Evolutionary conservation across 371 early-diverging fungal species (phyloP).

Genomic region (Zychaea mexicana): DNA sequence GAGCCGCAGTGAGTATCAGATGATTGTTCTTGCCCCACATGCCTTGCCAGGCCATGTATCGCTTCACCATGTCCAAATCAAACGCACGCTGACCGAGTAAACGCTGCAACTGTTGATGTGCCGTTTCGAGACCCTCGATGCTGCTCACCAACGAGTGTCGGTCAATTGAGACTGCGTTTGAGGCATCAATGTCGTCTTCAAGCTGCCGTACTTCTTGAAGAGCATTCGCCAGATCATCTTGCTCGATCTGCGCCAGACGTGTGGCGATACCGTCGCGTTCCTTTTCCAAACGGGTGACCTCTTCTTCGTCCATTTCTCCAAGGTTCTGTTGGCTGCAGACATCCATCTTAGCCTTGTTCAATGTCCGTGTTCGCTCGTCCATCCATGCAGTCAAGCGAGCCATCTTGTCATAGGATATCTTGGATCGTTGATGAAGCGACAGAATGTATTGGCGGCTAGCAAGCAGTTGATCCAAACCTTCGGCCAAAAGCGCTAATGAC

Average conservation of each 20-base stretch:
- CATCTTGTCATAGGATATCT: slow-evolving; percentile 40
- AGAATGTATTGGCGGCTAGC: slow-evolving; percentile 36
- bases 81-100: slow-evolving; percentile 22
- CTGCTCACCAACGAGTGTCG: slow-evolving; percentile 28
- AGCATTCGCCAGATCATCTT: slow-evolving; percentile 37
- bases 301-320: slow-evolving; percentile 10
- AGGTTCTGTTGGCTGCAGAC: not conserved
- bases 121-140: slow-evolving; percentile 27
- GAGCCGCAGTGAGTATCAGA: slow-evolving; percentile 35
- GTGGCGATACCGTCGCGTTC: slow-evolving; percentile 40
- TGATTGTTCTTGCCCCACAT: slow-evolving; percentile 41
- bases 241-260: slow-evolving; percentile 36
- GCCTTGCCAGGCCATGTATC: slow-evolving; percentile 37
- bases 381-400: slow-evolving; percentile 39
- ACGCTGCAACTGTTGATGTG: slow-evolving; percentile 25
- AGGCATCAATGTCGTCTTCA: slow-evolving; percentile 39
- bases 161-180: slow-evolving; percentile 43
- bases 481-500: slow-evolving; percentile 42
- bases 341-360: slow-evolving; percentile 24
- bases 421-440: slow-evolving; percentile 39
- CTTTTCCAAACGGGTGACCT: slow-evolving; percentile 42
- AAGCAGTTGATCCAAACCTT: slow-evolving; percentile 45
- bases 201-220: slow-evolving; percentile 29
- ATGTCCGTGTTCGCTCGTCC: slow-evolving; percentile 31
- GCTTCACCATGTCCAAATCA: slow-evolving; percentile 34